Evolutionary conservation across 2,329 filamentous ascomycete genomes (phyloP), one percentile per base, ranked within the genome.

Genomic region (Hysterium pulicare): DNA sequence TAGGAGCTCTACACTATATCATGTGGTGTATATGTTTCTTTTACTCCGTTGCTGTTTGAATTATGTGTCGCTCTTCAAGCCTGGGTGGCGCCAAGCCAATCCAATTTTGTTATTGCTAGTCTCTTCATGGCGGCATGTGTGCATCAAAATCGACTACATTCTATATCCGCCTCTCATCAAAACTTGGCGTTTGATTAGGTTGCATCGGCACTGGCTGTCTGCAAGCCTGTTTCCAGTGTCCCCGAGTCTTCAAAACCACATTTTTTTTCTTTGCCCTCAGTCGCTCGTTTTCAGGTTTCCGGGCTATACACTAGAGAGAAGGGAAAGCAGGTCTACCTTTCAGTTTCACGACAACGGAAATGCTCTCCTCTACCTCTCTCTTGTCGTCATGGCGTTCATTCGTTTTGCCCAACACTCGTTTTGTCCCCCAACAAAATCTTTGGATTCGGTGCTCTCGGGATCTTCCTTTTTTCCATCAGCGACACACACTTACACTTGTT

Each of bases 251-350:
- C 34, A 31, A 33, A 17, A 16, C 22, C 15, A 41, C 40, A 33
- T 32, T 33, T 31, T 42, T 36, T 20, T 45, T 41, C 37, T 35
- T 45, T 50, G 47, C 56, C 45, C 51, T 44, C n/a, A 15, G 35
- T 38, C 35, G 16, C 20, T 26, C 35, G 5, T 24, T 38, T 13
- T 21, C 35, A n/a, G 35, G 30, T 16, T 33, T 53, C 48, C 49
- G 42, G 43, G 50, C 50, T 26, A 40, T 35, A 40, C 39, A 38
- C 45, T 45, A 47, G 58, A 57, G 57, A 58, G 54, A 57, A 59
- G 54, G 58, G n/a, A n/a, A 51, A 56, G 58, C 58, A 50, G 58
- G 58, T 45, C 52, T 61, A 47, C 58, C 58, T 56, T 57, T 53
- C 44, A 42, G 41, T 44, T 48, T 58, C 45, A 62, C 56, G 58